These are phyloP conservation scores for Lagenidium sp. DNA, from an alignment of 352 stramenopile species.

Conservation along the genomic window DNA sequence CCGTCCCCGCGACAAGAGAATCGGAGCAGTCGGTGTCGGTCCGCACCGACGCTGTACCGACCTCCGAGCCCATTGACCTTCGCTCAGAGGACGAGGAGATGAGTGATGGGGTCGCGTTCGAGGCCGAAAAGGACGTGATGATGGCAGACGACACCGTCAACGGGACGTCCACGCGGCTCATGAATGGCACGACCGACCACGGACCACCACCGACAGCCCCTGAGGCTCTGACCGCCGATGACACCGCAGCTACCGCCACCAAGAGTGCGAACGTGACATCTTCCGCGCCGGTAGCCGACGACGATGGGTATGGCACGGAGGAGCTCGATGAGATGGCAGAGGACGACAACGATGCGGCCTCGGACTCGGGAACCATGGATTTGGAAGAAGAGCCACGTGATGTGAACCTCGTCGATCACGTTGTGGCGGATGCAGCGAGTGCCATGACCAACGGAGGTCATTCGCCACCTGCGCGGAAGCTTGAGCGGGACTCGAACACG, in stretches of 20 bases:
- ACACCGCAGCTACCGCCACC: background rate
- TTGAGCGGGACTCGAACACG: background rate
- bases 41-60: no score
- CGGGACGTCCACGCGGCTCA: background rate
- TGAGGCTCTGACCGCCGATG: background rate
- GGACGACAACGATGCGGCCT: background rate
- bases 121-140: no score
- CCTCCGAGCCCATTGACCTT: no score
- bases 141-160: background rate
- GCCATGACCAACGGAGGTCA: background rate
- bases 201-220: background rate
- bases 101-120: no score
- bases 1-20: no score
- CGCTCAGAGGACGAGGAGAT: no score
- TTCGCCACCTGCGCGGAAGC: background rate
- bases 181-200: background rate
- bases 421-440: background rate
- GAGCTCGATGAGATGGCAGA: conserved; percentile 1
- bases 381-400: conserved; percentile 5
- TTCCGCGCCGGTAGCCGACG: background rate
- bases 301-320: conserved; percentile 5
- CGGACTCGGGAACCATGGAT: conserved; percentile 11
- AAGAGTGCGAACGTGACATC: background rate
- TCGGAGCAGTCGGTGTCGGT: no score
- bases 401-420: background rate